Percentiles rank a stretch among this genome's conserved stretches.
phyloP scores from a whole-genome alignment of 352 stramenopile species.

The Plasmopara halstedii region DNA sequence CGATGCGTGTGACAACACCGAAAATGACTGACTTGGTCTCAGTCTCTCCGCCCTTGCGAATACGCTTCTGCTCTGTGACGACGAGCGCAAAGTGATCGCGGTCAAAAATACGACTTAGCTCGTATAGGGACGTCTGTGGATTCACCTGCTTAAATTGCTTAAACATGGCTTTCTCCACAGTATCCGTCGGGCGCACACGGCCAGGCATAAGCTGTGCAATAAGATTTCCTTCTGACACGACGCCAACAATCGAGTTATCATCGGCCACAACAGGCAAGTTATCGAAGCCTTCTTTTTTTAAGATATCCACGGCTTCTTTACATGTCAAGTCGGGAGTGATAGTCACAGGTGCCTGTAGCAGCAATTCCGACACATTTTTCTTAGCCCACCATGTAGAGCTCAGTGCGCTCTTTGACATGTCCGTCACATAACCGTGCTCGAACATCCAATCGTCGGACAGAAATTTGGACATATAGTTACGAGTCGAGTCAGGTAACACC shows the following conservation, averaged over 20 bases:
- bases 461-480: slow-evolving; percentile 99
- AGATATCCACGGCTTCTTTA: slow-evolving; percentile 91
- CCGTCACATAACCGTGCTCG: slow-evolving; percentile 75
- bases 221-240: slow-evolving; percentile 96
- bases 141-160: slow-evolving; percentile 93
- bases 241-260: slow-evolving; percentile 88
- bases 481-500: slow-evolving; percentile 92
- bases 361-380: slow-evolving; percentile 87
- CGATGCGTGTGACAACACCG: slow-evolving; percentile 93
- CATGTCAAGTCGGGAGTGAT: slow-evolving; percentile 87
- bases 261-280: slow-evolving; percentile 71
- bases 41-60: slow-evolving; percentile 60
- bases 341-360: slow-evolving; percentile 86
- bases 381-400: slow-evolving; percentile 93
- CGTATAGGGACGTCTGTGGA: slow-evolving; percentile 84
- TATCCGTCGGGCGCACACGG: slow-evolving; percentile 78
- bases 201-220: slow-evolving; percentile 88
- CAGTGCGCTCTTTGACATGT: slow-evolving; percentile 60
- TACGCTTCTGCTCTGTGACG: slow-evolving; percentile 89
- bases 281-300: slow-evolving; percentile 90
- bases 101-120: slow-evolving; percentile 93
- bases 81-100: slow-evolving; percentile 94
- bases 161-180: slow-evolving; percentile 91
- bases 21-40: slow-evolving; percentile 88
- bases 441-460: slow-evolving; percentile 95